A percentile compares a stretch with the other conserved stretches of the same genome.
Evolutionary conservation across 768 basidiomycete species (phyloP).

Genomic region (Fistulinella prunicolor): DNA sequence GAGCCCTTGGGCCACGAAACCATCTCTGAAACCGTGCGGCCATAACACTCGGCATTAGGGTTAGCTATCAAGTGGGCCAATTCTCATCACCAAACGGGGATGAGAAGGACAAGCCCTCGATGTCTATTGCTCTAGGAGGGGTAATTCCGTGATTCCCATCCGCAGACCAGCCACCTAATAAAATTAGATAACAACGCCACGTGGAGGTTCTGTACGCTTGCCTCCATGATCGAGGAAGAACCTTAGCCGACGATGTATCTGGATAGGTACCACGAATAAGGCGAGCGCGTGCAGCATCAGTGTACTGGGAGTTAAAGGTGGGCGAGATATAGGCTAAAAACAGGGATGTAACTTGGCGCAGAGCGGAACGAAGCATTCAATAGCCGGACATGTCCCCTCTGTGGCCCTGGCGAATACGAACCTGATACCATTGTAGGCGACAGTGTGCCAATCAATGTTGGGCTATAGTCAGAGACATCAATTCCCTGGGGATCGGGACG

Average conservation of each 20-base stretch:
- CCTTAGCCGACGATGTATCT: too few relatives aligned
- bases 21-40: conserved; percentile 50
- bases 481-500: conserved; percentile 47
- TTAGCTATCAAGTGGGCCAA: conserved; percentile 40
- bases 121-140: conserved; percentile 61
- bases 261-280: conserved; percentile 61
- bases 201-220: conserved; percentile 7
- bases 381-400: conserved; percentile 49
- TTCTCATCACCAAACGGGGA: background rate
- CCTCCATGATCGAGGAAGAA: conserved; percentile 60
- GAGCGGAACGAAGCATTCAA: background rate
- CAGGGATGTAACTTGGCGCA: background rate
- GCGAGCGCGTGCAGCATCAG: conserved; percentile 51
- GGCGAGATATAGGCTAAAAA: conserved; percentile 23
- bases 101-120: conserved; percentile 46
- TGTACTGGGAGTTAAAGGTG: conserved; percentile 49
- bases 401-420: conserved; percentile 71
- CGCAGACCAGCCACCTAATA: conserved; percentile 47
- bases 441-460: conserved; percentile 49
- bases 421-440: conserved; percentile 47
- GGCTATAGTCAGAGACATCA: conserved; percentile 52
- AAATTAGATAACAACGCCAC: background rate
- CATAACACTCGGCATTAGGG: conserved; percentile 52
- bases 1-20: conserved; percentile 64
- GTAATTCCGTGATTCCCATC: conserved; percentile 62